Evolutionary conservation across 345 rosid species (phyloP).

Genomic region (Citrus unshiu): DNA sequence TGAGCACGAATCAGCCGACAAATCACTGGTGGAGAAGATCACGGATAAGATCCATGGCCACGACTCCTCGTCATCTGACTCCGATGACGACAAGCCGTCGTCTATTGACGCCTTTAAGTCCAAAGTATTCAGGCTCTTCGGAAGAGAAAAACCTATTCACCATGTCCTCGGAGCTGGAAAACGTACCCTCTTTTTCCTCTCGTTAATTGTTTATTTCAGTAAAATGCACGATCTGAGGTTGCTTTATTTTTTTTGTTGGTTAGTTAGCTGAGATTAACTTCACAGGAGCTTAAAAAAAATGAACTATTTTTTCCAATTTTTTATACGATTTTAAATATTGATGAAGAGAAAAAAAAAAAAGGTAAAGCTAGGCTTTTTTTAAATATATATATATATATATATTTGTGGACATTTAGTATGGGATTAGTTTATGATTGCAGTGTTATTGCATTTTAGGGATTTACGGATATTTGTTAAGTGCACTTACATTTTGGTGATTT

Average conservation of each 20-base stretch:
- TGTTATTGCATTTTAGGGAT: neutral
- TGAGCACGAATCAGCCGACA: constrained; percentile 28
- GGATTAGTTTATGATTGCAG: neutral
- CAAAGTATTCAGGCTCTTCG: constrained; percentile 68
- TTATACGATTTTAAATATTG: too few species aligned
- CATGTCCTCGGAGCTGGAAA: constrained; percentile 90
- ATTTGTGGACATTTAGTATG: neutral
- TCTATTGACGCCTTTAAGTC: constrained; percentile 32
- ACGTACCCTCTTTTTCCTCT: constrained; percentile 37
- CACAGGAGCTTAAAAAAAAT: too few species aligned
- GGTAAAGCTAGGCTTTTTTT: too few species aligned
- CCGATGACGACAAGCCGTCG: constrained; percentile 51
- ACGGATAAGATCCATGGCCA: constrained; percentile 44
- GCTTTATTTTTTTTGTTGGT: neutral
- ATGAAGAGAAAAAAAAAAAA: too few species aligned
- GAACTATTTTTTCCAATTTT: neutral
- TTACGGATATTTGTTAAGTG: neutral
- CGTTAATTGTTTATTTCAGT: neutral
- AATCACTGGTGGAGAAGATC: constrained; percentile 53
- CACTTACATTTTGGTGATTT: neutral
- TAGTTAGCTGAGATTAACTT: neutral
- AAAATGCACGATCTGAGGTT: constrained; percentile 5
- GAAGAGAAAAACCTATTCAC: constrained; percentile 83
- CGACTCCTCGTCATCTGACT: constrained; percentile 55
- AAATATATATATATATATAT: too few species aligned